phyloP scores from a whole-genome alignment of 83 land plant genomes.

The Thuja plicata region DNA sequence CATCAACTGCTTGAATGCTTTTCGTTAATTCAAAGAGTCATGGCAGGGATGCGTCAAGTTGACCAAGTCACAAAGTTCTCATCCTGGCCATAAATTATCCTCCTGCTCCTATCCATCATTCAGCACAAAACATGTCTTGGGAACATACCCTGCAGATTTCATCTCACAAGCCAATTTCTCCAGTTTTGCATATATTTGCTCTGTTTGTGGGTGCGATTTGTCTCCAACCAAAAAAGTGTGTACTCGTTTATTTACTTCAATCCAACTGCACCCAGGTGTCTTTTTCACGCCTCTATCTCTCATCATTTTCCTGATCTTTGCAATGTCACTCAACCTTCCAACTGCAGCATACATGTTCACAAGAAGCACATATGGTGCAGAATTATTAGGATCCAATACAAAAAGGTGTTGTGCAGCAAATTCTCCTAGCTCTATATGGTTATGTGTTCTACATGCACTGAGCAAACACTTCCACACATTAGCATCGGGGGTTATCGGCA shows the following conservation, averaged over 20 bases:
- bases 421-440: background rate
- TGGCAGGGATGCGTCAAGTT: background rate
- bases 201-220: background rate
- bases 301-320: background rate
- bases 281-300: background rate
- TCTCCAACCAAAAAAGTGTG: constrained; percentile 1
- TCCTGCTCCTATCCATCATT: background rate
- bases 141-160: background rate
- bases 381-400: background rate
- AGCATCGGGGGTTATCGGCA: background rate
- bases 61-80: background rate
- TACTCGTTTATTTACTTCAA: background rate
- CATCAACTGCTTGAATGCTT: background rate
- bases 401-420: background rate
- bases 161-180: background rate
- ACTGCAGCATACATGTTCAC: background rate
- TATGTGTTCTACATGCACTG: background rate
- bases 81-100: background rate
- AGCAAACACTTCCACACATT: background rate
- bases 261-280: constrained; percentile 3
- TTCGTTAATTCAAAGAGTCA: background rate
- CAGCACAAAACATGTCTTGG: background rate
- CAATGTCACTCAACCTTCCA: constrained; percentile 1
- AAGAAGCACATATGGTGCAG: background rate
- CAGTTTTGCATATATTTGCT: background rate